These are phyloP conservation scores for Paecilomyces dactylethromorphus DNA, from an alignment of 2,329 filamentous ascomycete genomes.

Conservation along the genomic window DNA sequence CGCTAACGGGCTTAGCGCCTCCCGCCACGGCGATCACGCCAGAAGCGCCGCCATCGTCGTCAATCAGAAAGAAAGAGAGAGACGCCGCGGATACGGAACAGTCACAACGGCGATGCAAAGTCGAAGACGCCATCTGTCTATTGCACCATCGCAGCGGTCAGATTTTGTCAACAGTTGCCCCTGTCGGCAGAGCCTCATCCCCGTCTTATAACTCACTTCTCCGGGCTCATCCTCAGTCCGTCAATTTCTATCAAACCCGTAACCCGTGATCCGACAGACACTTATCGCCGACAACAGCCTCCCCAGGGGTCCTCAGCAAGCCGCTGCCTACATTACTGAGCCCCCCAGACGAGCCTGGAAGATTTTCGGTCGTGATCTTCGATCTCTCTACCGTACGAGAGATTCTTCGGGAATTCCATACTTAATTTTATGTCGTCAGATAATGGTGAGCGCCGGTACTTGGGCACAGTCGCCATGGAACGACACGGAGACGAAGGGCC, in stretches of 20 bases:
- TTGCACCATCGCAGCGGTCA: background rate
- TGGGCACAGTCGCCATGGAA: background rate
- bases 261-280: background rate
- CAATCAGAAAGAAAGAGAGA: background rate
- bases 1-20: background rate
- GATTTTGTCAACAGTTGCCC: background rate
- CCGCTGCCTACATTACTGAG: background rate
- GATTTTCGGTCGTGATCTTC: background rate
- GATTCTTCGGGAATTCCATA: background rate
- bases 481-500: background rate
- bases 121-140: background rate
- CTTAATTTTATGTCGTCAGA: background rate
- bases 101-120: background rate
- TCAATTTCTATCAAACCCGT: background rate
- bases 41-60: constrained; percentile 1
- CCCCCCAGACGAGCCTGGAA: background rate
- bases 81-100: background rate
- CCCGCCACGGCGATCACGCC: constrained; percentile 3
- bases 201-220: background rate
- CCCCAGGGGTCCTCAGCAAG: background rate
- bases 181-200: background rate
- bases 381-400: background rate
- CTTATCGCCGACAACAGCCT: background rate
- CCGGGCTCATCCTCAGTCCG: background rate
- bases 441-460: background rate